phyloP scores from a whole-genome alignment of 2,329 filamentous ascomycete genomes.

The Peltaster fructicola region DNA sequence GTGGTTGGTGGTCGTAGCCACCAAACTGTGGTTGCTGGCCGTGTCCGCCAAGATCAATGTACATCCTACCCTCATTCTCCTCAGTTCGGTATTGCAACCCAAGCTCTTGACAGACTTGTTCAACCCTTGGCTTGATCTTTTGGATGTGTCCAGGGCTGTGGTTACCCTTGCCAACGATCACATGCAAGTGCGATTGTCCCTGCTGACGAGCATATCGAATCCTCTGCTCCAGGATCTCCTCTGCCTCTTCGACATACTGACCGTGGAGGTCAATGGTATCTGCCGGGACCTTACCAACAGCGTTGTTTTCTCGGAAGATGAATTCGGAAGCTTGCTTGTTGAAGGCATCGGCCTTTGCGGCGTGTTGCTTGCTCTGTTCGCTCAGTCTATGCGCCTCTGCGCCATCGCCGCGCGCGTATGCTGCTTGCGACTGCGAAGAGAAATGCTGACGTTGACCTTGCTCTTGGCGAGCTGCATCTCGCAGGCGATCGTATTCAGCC shows the following conservation, averaged over 20 bases:
- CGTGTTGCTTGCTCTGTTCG: constrained; percentile 71
- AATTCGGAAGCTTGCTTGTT: constrained; percentile 83
- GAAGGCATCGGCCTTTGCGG: constrained; percentile 66
- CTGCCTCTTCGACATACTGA: constrained; percentile 85
- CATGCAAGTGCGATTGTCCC: constrained; percentile 71
- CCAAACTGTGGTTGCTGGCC: constrained; percentile 28
- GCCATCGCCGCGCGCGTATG: constrained; percentile 70
- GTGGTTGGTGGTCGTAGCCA: constrained; percentile 20
- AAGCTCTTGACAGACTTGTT: constrained; percentile 67
- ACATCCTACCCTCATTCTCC: constrained; percentile 77
- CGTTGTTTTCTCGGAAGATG: constrained; percentile 93
- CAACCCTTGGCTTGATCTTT: constrained; percentile 90
- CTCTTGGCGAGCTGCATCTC: constrained; percentile 66
- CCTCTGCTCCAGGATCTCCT: constrained; percentile 71
- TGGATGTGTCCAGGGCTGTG: constrained; percentile 69
- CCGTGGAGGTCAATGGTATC: constrained; percentile 93
- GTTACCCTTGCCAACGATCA: constrained; percentile 91
- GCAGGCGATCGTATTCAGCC: constrained; percentile 80
- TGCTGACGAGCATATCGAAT: constrained; percentile 59
- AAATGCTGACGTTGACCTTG: constrained; percentile 60
- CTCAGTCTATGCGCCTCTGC: constrained; percentile 67
- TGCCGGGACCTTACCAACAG: constrained; percentile 48
- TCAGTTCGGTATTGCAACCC: constrained; percentile 73
- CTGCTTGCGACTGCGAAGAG: constrained; percentile 48
- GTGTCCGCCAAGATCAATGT: constrained; percentile 64